Conservation (phyloP, 441 rosid genomes). For the Erysimum cheiri region DNA sequence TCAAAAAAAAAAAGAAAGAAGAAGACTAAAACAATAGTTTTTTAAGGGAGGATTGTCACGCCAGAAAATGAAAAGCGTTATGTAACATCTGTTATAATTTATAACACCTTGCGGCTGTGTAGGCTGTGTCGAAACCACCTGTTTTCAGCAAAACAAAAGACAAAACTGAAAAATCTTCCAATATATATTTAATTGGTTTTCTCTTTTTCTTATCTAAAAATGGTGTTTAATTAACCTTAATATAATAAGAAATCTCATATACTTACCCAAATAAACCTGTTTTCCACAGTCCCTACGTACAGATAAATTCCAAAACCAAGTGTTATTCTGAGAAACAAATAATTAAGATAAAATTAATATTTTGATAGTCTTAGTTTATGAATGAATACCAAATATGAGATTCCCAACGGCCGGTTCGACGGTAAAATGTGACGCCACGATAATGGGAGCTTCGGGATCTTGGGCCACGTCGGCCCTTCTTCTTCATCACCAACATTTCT, state of each 20-base stretch:
- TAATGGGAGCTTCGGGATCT: constrained; percentile 67
- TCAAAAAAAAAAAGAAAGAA: not conserved
- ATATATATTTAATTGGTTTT: not conserved
- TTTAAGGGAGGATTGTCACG: not conserved
- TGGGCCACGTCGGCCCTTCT: constrained; percentile 65
- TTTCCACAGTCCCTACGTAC: constrained; percentile 66
- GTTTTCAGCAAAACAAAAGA: constrained; percentile 40
- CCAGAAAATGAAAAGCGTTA: not conserved
- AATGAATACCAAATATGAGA: constrained; percentile 63
- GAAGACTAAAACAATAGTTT: no score
- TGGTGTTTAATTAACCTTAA: not conserved
- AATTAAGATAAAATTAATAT: not conserved
- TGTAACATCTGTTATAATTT: constrained; percentile 1
- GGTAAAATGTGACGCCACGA: constrained; percentile 70
- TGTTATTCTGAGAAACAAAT: not conserved
- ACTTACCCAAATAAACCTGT: constrained; percentile 65
- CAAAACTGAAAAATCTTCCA: constrained; percentile 3
- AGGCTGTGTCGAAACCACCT: constrained; percentile 99
- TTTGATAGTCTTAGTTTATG: not conserved
- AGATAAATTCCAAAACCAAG: constrained; percentile 28
- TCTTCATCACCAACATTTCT: constrained; percentile 48
- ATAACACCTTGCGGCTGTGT: constrained; percentile 85
- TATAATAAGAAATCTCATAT: constrained; percentile 4
- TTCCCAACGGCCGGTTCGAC: constrained; percentile 76
- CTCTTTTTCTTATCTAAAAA: constrained; percentile 2